Conservation (phyloP, 2,329 filamentous ascomycete genomes). For the Cladophialophora psammophila region DNA sequence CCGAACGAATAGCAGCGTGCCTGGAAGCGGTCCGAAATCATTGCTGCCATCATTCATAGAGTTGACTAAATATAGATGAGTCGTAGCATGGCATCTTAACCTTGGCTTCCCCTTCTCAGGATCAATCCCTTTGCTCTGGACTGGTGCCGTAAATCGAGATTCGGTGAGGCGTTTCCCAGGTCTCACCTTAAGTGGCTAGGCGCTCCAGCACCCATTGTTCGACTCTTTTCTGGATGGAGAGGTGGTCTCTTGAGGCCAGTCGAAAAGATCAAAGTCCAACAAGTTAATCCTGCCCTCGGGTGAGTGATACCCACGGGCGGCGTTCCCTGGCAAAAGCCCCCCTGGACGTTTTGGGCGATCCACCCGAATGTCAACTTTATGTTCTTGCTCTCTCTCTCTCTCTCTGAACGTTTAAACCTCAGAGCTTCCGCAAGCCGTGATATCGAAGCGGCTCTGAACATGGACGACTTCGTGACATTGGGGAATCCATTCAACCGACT, state of each 20-base stretch:
- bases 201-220: too few relatives aligned
- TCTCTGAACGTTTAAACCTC: background rate
- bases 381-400: background rate
- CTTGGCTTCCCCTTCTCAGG: background rate
- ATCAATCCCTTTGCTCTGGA: too few relatives aligned
- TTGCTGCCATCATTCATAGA: background rate
- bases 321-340: too few relatives aligned
- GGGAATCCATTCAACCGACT: background rate
- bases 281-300: too few relatives aligned
- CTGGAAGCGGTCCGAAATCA: background rate
- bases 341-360: too few relatives aligned
- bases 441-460: background rate
- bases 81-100: background rate
- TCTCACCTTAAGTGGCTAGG: too few relatives aligned
- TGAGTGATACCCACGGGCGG: too few relatives aligned
- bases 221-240: too few relatives aligned
- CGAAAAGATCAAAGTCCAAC: too few relatives aligned
- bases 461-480: background rate
- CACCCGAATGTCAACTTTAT: background rate
- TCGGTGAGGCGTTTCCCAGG: too few relatives aligned
- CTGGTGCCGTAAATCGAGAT: too few relatives aligned
- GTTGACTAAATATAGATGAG: background rate
- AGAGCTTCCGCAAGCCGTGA: background rate
- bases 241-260: too few relatives aligned
- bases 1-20: background rate